phyloP scores from a whole-genome alignment of 768 basidiomycete species.

The Scleroderma bovista region DNA sequence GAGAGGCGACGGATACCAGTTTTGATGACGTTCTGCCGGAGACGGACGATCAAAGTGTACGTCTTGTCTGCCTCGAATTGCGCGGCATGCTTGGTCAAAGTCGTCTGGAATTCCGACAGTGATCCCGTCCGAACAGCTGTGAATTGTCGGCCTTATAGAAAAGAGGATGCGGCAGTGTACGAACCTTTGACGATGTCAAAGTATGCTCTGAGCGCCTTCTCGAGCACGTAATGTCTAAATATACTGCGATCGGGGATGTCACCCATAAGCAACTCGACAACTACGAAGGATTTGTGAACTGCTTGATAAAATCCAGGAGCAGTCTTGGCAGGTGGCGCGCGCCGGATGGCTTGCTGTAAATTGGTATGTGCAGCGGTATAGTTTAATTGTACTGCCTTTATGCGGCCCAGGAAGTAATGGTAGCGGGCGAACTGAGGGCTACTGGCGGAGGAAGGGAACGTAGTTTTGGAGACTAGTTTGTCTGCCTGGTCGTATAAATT shows the following conservation, averaged over 20 bases:
- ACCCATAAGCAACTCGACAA: slow-evolving; percentile 95
- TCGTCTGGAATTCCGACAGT: slow-evolving; percentile 86
- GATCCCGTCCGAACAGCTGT: slow-evolving; percentile 93
- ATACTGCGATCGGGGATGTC: slow-evolving; percentile 91
- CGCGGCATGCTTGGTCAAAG: slow-evolving; percentile 66
- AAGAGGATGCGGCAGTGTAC: slow-evolving; percentile 11
- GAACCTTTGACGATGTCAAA: slow-evolving; percentile 90
- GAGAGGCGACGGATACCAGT: slow-evolving; percentile 95
- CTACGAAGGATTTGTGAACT: slow-evolving; percentile 89
- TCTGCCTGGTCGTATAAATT: slow-evolving; percentile 94
- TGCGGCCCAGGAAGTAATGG: slow-evolving; percentile 90
- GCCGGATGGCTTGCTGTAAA: slow-evolving; percentile 88
- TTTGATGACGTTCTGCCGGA: slow-evolving; percentile 99
- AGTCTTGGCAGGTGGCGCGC: slow-evolving; percentile 77
- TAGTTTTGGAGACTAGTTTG: slow-evolving; percentile 91
- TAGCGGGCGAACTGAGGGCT: slow-evolving; percentile 86
- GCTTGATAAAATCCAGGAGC: slow-evolving; percentile 97
- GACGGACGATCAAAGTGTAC: slow-evolving; percentile 84
- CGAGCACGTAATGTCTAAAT: slow-evolving; percentile 89
- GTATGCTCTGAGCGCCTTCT: slow-evolving; percentile 79
- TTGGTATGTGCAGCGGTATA: slow-evolving; percentile 90
- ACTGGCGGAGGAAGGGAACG: too few relatives aligned
- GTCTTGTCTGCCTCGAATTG: slow-evolving; percentile 85
- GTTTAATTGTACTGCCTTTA: slow-evolving; percentile 89
- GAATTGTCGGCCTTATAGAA: background rate